Base-by-base conservation (phyloP, 306 rosid genomes). In the Lathyrus tuberosus region DNA sequence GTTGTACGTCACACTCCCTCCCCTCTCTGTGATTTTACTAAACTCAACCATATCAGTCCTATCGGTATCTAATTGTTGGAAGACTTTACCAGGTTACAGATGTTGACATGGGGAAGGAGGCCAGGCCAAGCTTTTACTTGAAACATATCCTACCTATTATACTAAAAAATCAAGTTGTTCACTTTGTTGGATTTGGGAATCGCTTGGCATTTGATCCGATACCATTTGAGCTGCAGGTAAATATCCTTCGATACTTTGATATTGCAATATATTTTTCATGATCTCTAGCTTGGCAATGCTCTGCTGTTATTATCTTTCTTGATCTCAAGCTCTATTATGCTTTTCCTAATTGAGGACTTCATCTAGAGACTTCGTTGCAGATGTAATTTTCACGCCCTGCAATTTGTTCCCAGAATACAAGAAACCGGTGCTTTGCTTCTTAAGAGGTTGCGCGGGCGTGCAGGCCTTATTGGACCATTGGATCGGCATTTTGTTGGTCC, bases 301-400 rank as follows among this genome's bases (percentile, higher is more conserved):
- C 72, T 49, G 18, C 49, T 62, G 10, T 31, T 60, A 53, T 28
- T 10, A 42, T 26, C 71, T 67, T 73, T 73, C 62, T 59, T 68
- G 10, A 60, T 65, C 70, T 82, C 57, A 68, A 84, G 72, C 54
- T 44, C 26, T 81, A 64, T 72, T 77, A 51, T 76, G 30, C 79
- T 81, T 76, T 84, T 85, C 88, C 99, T 94, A 83, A 91, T 91
- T 87, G 74, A 85, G 87, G 76, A 79, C 74, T 84, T 88, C 96
- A 94, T 94, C 78, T 87, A 94, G 97, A 91, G 96, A 83, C 95
- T 94, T 86, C 96, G 99, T 69, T 94, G 99, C 99, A 91, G 97
- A 84, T 94, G 99, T 82, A 94, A 94, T 82, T 94, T 94, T 79
- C 89, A 90, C 42, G 96, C 97, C 64, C 83, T 94, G 81, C 93